phyloP scores from a whole-genome alignment of 345 rosid species.

The Eucalyptus lansdowneana region DNA sequence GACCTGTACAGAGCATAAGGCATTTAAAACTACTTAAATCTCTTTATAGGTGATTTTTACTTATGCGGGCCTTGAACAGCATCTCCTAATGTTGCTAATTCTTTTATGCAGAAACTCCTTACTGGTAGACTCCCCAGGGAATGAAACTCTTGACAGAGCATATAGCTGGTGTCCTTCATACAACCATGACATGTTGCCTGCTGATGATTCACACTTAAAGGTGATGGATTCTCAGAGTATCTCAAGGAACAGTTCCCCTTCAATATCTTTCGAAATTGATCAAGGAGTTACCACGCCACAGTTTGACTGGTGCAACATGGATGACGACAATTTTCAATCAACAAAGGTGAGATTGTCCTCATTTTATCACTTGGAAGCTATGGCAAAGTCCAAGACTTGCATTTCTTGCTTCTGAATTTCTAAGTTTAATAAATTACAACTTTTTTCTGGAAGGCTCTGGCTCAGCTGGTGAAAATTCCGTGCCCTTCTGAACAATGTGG shows the following conservation, averaged over 20 bases:
- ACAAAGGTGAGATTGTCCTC: not conserved
- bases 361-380: not conserved
- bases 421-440: not conserved
- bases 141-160: conserved; percentile 7
- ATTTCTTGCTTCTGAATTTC: not conserved
- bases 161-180: conserved; percentile 12
- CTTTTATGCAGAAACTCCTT: conserved; percentile 31
- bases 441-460: conserved; percentile 9
- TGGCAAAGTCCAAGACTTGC: not conserved
- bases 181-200: not conserved
- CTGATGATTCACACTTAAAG: not conserved
- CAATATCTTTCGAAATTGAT: not conserved
- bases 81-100: not conserved
- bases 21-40: not conserved
- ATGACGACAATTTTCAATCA: not conserved
- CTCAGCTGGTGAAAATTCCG: not conserved
- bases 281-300: not conserved
- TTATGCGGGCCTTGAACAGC: not conserved
- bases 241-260: not conserved
- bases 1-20: not conserved
- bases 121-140: conserved; percentile 20
- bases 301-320: not conserved
- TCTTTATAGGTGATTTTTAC: not conserved
- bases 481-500: conserved; percentile 11
- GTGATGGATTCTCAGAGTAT: conserved; percentile 10